Percentiles rank a stretch among this genome's conserved stretches.
These are phyloP conservation scores for Lasiosphaeria ovina DNA, from an alignment of 495 filamentous ascomycete genomes.

Conservation along the genomic window DNA sequence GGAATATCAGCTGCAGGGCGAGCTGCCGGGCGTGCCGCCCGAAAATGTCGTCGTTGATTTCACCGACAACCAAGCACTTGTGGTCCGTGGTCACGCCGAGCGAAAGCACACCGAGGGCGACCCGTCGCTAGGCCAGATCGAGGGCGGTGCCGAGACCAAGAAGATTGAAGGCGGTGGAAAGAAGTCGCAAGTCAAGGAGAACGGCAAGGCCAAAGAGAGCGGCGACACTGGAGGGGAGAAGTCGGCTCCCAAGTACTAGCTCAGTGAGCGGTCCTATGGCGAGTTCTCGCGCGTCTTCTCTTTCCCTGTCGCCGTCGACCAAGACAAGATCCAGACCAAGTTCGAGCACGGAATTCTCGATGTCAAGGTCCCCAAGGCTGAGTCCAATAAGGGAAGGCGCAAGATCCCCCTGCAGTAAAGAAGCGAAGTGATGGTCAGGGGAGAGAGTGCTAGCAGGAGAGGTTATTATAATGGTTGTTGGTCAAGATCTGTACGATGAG, in stretches of 20 bases:
- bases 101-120: conserved; percentile 49
- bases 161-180: conserved; percentile 26
- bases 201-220: conserved; percentile 8
- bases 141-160: conserved; percentile 11
- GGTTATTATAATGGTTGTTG: no score
- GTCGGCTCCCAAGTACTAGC: conserved; percentile 64
- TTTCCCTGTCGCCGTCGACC: conserved; percentile 73
- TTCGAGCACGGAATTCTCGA: conserved; percentile 59
- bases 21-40: conserved; percentile 81
- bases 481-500: no score
- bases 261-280: conserved; percentile 75
- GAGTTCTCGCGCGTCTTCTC: conserved; percentile 79
- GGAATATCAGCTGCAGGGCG: conserved; percentile 78
- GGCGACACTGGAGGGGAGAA: conserved; percentile 5
- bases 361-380: conserved; percentile 75
- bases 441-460: no score
- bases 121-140: conserved; percentile 28
- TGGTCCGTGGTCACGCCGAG: conserved; percentile 67
- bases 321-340: conserved; percentile 74
- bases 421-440: not conserved
- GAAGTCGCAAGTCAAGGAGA: conserved; percentile 10
- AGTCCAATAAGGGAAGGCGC: conserved; percentile 36
- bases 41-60: conserved; percentile 82
- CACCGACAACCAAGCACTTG: conserved; percentile 72
- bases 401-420: conserved; percentile 20